A percentile compares a stretch with the other conserved stretches of the same genome.
These are phyloP conservation scores for Hanseniaspora nectarophila DNA, from an alignment of 805 yeast genomes.

Conservation along the genomic window DNA sequence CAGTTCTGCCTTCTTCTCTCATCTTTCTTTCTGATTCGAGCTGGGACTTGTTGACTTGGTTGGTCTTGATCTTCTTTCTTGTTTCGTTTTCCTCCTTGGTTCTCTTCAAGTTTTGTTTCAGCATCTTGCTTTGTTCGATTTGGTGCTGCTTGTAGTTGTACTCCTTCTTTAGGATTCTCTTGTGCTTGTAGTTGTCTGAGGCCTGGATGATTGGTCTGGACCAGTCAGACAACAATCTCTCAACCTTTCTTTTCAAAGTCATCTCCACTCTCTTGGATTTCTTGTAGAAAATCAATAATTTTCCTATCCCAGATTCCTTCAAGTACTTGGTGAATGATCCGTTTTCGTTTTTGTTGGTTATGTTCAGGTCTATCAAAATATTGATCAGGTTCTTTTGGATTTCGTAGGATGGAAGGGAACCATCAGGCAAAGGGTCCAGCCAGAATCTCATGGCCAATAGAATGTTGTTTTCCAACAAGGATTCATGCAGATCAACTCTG, in stretches of 20 bases:
- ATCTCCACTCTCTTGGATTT: conserved; percentile 82
- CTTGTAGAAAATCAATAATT: conserved; percentile 85
- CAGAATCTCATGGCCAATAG: conserved; percentile 89
- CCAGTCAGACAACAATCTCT: conserved; percentile 90
- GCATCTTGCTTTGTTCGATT: conserved; percentile 24
- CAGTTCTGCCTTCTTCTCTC: conserved; percentile 68
- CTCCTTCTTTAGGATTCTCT: conserved; percentile 53
- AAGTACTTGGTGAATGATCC: conserved; percentile 94
- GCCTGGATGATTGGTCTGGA: conserved; percentile 95
- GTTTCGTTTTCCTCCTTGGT: conserved; percentile 28
- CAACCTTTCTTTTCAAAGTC: conserved; percentile 74
- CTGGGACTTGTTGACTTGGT: background rate
- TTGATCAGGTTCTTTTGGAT: conserved; percentile 65
- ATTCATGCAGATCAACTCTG: conserved; percentile 77
- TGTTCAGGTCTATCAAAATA: conserved; percentile 31
- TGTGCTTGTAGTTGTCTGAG: conserved; percentile 85
- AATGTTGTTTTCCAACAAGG: conserved; percentile 84
- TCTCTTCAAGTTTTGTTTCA: conserved; percentile 20
- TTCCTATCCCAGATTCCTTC: conserved; percentile 88
- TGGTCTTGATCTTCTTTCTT: conserved; percentile 12
- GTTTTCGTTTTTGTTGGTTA: conserved; percentile 48
- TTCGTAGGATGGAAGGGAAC: conserved; percentile 92
- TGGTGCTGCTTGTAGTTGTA: conserved; percentile 50
- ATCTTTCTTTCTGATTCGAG: conserved; percentile 17
- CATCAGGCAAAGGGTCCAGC: conserved; percentile 97